These are phyloP conservation scores for Trichoderma sp. DNA, from an alignment of 2,329 filamentous ascomycete species.

Conservation along the genomic window DNA sequence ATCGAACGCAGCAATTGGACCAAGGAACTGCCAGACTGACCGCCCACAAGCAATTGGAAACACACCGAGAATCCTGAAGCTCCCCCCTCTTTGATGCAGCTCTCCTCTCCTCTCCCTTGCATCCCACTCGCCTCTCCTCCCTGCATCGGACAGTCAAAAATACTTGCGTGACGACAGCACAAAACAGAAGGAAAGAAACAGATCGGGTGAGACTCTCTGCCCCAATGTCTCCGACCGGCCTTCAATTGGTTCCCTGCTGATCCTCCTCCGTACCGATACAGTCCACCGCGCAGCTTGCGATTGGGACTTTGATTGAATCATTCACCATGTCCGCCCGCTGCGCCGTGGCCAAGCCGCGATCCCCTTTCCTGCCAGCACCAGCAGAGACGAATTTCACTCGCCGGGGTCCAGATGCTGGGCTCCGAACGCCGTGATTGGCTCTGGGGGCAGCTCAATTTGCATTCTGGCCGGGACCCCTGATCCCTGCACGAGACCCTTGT, in stretches of 20 bases:
- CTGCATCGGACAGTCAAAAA: neutral
- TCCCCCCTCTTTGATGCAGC: neutral
- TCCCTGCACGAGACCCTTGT: slow-evolving; percentile 11
- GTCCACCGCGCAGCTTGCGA: neutral
- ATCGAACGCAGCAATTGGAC: slow-evolving; percentile 1
- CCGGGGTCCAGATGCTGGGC: slow-evolving; percentile 14
- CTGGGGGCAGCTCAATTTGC: slow-evolving; percentile 23
- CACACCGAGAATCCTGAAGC: neutral
- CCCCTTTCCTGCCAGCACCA: slow-evolving; percentile 16
- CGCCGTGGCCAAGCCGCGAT: slow-evolving; percentile 19
- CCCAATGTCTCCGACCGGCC: neutral
- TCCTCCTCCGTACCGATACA: neutral
- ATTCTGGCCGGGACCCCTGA: slow-evolving; percentile 21
- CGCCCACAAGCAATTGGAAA: no score
- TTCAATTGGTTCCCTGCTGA: slow-evolving; percentile 1
- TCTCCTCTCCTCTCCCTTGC: slow-evolving; percentile 6
- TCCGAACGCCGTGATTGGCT: slow-evolving; percentile 23
- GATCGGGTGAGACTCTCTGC: neutral
- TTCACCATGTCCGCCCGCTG: slow-evolving; percentile 15
- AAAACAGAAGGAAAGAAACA: neutral
- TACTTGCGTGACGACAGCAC: neutral
- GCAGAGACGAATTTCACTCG: slow-evolving; percentile 26
- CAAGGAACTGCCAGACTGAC: neutral
- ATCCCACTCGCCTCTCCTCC: neutral
- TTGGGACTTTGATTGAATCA: neutral